Percentiles rank a stretch among this genome's conserved stretches.
Conservation (phyloP, 225 moss, liverwort and hornwort species). For the Thuidium tamariscinum region DNA sequence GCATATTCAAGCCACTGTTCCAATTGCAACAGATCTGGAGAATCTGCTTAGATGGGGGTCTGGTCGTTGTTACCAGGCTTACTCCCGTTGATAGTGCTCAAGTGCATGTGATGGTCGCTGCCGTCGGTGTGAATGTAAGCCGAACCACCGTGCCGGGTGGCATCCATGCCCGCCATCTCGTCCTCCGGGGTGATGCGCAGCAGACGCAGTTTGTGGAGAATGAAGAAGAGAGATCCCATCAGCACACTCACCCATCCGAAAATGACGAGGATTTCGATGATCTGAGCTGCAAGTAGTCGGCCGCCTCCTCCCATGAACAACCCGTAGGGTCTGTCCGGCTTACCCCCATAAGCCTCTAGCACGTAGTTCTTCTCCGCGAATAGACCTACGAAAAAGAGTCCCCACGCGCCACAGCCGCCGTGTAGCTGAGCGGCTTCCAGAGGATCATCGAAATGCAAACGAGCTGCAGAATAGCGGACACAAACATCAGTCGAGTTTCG, state of each 20-base stretch:
- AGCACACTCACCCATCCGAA: conserved; percentile 45
- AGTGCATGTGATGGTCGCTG: conserved; percentile 6
- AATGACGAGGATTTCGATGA: conserved; percentile 65
- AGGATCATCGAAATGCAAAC: conserved; percentile 59
- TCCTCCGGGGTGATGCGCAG: conserved; percentile 61
- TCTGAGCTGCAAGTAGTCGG: conserved; percentile 56
- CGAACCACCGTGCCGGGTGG: conserved; percentile 62
- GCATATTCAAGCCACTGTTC: background rate
- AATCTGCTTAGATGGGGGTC: background rate
- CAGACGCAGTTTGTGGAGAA: conserved; percentile 24
- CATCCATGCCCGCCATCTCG: conserved; percentile 77
- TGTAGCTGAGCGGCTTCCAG: conserved; percentile 88
- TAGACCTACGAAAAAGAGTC: conserved; percentile 61
- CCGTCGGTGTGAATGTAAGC: conserved; percentile 60
- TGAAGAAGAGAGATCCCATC: conserved; percentile 59
- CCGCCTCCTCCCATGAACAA: conserved; percentile 87
- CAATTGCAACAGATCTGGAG: too few relatives aligned
- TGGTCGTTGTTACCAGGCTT: background rate
- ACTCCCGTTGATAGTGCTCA: conserved; percentile 18
- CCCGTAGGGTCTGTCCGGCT: conserved; percentile 25
- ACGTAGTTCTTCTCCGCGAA: conserved; percentile 68
- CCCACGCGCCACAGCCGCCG: conserved; percentile 89
- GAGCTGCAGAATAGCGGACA: background rate
- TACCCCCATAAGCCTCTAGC: background rate
- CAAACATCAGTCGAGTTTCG: background rate